These are phyloP conservation scores for Kazachstania kunashirensis DNA, from an alignment of 805 yeast genomes.

Conservation along the genomic window DNA sequence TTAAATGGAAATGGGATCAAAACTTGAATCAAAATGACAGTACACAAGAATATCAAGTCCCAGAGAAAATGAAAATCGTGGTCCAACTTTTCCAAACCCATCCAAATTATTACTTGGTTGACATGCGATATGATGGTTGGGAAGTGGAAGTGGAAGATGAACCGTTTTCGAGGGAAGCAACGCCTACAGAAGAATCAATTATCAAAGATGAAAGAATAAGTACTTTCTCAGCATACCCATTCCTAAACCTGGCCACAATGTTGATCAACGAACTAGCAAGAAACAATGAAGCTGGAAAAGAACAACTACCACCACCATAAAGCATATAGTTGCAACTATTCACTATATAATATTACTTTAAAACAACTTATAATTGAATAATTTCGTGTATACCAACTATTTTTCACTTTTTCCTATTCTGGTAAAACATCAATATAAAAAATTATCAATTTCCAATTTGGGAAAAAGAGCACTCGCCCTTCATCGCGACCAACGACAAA, in stretches of 20 bases:
- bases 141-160: conserved; percentile 38
- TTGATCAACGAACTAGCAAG: conserved; percentile 92
- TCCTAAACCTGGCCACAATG: conserved; percentile 81
- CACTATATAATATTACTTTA: no score
- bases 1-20: conserved; percentile 80
- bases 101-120: conserved; percentile 89
- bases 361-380: no score
- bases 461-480: no score
- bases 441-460: no score
- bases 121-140: conserved; percentile 97
- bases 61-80: conserved; percentile 91
- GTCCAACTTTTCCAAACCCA: conserved; percentile 91
- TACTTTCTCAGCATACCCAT: conserved; percentile 90
- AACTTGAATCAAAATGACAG: conserved; percentile 18
- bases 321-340: no score
- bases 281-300: neutral
- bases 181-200: conserved; percentile 51
- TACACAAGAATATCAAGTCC: conserved; percentile 21
- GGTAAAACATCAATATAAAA: conserved; percentile 4
- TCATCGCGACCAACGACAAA: no score
- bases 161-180: conserved; percentile 22
- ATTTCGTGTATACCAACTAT: neutral
- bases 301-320: no score
- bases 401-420: neutral
- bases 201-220: conserved; percentile 25